phyloP scores from a whole-genome alignment of 129 eudicot species.

The Pittosporum tobira region DNA sequence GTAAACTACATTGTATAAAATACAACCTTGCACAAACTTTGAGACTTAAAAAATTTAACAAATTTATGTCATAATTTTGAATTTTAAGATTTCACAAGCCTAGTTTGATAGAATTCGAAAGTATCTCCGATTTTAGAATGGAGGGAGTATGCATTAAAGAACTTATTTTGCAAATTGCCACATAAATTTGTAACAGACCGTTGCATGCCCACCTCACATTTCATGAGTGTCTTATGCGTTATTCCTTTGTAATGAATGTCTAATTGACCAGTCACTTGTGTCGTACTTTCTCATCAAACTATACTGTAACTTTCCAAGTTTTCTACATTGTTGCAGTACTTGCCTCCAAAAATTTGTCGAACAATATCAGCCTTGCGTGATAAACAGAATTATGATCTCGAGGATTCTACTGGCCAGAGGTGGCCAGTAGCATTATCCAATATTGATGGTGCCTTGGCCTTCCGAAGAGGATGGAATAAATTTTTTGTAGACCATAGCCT shows the following conservation, averaged over 20 bases:
- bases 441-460: constrained; percentile 33
- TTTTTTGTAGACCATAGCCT: constrained; percentile 42
- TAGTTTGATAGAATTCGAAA: too few relatives aligned
- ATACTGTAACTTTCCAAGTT: not conserved
- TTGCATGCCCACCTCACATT: not conserved
- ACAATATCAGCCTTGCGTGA: constrained; percentile 17
- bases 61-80: too few relatives aligned
- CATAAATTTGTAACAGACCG: not conserved
- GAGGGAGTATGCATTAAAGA: too few relatives aligned
- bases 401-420: constrained; percentile 43
- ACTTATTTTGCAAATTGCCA: not conserved
- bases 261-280: not conserved
- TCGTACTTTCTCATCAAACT: not conserved
- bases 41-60: too few relatives aligned
- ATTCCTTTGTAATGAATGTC: not conserved
- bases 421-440: constrained; percentile 34
- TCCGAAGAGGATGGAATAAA: constrained; percentile 47
- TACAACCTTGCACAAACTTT: too few relatives aligned
- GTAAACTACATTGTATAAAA: too few relatives aligned
- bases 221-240: not conserved
- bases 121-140: too few relatives aligned
- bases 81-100: too few relatives aligned
- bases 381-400: constrained; percentile 26
- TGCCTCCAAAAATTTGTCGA: constrained; percentile 51
- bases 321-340: constrained; percentile 25